Percentiles rank a stretch among this genome's conserved stretches.
Conservation (phyloP, 2,329 filamentous ascomycete species). For the Alternaria ventricosa region DNA sequence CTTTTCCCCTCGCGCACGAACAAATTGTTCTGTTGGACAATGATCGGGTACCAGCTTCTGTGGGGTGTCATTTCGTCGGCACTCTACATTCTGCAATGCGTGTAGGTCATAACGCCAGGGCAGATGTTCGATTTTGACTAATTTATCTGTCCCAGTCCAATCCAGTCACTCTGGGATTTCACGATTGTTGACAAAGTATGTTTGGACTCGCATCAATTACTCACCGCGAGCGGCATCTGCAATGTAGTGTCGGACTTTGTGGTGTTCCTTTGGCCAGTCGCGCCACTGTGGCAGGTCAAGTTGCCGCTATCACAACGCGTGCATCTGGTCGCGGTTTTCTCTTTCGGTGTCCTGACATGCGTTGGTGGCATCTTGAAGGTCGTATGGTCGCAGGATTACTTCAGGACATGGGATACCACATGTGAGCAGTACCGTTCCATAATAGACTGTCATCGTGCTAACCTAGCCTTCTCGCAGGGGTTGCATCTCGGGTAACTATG, state of each 20-base stretch:
- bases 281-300: not conserved
- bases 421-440: not conserved
- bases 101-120: not conserved
- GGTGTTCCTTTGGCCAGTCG: not conserved
- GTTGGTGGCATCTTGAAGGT: not conserved
- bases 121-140: not conserved
- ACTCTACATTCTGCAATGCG: not conserved
- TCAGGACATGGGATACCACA: not conserved
- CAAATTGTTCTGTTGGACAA: not conserved
- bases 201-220: not conserved
- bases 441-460: not conserved
- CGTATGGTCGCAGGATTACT: not conserved
- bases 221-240: not conserved
- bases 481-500: not conserved
- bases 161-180: not conserved
- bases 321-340: not conserved
- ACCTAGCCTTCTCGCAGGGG: not conserved
- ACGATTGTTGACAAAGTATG: not conserved
- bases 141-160: not conserved
- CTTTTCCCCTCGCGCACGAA: not conserved
- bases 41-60: not conserved
- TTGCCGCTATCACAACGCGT: not conserved
- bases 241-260: not conserved
- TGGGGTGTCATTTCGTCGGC: not conserved
- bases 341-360: not conserved